Conservation (phyloP, 306 rosid genomes). For the Medicago arabica region DNA sequence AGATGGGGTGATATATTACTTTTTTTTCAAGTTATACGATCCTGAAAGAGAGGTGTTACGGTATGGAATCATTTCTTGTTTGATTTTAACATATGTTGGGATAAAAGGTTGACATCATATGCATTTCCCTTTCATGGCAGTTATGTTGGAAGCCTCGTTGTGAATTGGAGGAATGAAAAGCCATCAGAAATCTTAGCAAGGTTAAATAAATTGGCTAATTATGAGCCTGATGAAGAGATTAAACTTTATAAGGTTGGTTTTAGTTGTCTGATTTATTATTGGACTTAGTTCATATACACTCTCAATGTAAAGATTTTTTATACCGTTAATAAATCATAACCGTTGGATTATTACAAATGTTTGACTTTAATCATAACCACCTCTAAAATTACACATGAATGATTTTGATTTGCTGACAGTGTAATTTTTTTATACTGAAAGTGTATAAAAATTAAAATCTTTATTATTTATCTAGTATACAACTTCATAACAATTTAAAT, state of each 20-base stretch:
- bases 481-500: background rate
- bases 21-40: conserved; percentile 2
- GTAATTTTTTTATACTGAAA: too few species aligned
- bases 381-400: too few species aligned
- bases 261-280: background rate
- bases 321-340: too few species aligned
- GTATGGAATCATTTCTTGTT: background rate
- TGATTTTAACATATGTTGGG: background rate
- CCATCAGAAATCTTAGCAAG: background rate
- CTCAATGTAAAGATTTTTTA: too few species aligned
- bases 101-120: background rate
- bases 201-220: background rate
- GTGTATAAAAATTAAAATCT: too few species aligned
- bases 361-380: too few species aligned
- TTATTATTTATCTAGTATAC: background rate
- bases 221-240: background rate
- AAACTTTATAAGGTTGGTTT: background rate
- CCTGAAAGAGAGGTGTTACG: background rate
- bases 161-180: background rate
- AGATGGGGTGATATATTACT: background rate
- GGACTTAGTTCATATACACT: too few species aligned
- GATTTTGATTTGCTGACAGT: too few species aligned
- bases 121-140: background rate
- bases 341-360: too few species aligned
- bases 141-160: background rate